Evolutionary conservation across 495 filamentous ascomycete species (phyloP).

Genomic region (Talaromyces nanjingensis): DNA sequence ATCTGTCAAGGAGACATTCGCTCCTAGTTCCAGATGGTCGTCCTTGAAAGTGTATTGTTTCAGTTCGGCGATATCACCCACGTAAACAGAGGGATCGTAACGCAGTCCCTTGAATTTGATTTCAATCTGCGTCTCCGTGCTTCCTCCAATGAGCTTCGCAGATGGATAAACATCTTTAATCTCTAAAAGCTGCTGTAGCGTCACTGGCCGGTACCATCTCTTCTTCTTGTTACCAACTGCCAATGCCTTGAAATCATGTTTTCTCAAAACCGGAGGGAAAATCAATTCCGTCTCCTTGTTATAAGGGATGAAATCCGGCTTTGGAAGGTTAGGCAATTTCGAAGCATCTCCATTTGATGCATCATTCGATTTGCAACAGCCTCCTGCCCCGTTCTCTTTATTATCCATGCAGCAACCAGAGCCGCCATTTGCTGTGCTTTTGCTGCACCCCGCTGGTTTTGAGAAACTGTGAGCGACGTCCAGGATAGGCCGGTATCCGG

Average conservation of each 20-base stretch:
- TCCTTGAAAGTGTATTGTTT: conserved; percentile 61
- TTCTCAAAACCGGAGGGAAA: conserved; percentile 77
- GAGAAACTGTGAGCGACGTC: conserved; percentile 62
- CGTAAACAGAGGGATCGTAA: conserved; percentile 82
- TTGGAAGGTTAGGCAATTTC: neutral
- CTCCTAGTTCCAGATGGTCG: conserved; percentile 44
- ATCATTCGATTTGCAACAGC: conserved; percentile 29
- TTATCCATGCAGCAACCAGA: conserved; percentile 49
- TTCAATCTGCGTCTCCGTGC: conserved; percentile 96
- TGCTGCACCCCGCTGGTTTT: conserved; percentile 31
- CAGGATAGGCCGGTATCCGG: conserved; percentile 88
- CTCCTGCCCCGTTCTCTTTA: conserved; percentile 24
- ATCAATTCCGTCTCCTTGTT: conserved; percentile 91
- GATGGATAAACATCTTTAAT: conserved; percentile 82
- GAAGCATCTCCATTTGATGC: conserved; percentile 1
- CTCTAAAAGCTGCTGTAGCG: conserved; percentile 76
- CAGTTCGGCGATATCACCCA: conserved; percentile 88
- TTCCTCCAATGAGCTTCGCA: conserved; percentile 92
- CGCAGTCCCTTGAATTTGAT: conserved; percentile 96
- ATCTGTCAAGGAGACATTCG: conserved; percentile 73
- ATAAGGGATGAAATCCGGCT: conserved; percentile 76
- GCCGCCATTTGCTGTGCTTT: conserved; percentile 38
- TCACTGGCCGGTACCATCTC: conserved; percentile 87
- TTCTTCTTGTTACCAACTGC: conserved; percentile 93
- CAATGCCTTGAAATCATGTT: conserved; percentile 73